These are phyloP conservation scores for Wallemia hederae DNA, from an alignment of 1,284 basidiomycete species.

Conservation along the genomic window DNA sequence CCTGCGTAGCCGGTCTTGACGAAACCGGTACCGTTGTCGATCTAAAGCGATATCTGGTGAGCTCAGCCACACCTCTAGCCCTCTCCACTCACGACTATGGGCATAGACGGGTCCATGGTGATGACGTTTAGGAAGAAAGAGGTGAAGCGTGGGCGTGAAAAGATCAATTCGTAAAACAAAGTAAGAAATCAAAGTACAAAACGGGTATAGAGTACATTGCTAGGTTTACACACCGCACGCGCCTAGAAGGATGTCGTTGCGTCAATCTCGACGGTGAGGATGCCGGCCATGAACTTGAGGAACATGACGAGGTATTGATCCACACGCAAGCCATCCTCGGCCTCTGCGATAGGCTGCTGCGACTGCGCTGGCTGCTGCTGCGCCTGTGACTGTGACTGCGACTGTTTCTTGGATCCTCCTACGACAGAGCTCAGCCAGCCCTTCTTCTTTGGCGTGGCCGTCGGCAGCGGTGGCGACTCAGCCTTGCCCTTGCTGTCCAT, in stretches of 20 bases:
- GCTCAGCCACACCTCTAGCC: too few species aligned
- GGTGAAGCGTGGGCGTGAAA: not conserved
- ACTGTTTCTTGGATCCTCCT: not conserved
- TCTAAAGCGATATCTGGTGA: not conserved
- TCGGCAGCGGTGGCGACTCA: conserved; percentile 28
- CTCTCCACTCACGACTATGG: not conserved
- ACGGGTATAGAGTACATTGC: too few species aligned
- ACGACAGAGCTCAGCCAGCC: conserved; percentile 14
- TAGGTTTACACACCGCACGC: too few species aligned
- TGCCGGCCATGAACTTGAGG: conserved; percentile 85
- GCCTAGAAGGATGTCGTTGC: conserved; percentile 48
- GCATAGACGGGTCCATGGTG: not conserved
- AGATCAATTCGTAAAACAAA: not conserved
- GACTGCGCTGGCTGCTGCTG: not conserved
- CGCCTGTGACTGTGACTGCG: not conserved
- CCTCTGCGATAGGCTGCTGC: conserved; percentile 17
- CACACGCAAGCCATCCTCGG: conserved; percentile 60
- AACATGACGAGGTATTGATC: conserved; percentile 89
- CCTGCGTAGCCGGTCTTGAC: conserved; percentile 97
- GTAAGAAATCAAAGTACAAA: too few species aligned
- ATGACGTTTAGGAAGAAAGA: not conserved
- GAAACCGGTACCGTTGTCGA: conserved; percentile 20
- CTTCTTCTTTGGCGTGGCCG: conserved; percentile 28
- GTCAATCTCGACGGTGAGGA: conserved; percentile 81
- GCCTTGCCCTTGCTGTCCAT: conserved; percentile 38